Conservation (phyloP, 1,284 basidiomycete species). For the Cryptococcus deneoformans region DNA sequence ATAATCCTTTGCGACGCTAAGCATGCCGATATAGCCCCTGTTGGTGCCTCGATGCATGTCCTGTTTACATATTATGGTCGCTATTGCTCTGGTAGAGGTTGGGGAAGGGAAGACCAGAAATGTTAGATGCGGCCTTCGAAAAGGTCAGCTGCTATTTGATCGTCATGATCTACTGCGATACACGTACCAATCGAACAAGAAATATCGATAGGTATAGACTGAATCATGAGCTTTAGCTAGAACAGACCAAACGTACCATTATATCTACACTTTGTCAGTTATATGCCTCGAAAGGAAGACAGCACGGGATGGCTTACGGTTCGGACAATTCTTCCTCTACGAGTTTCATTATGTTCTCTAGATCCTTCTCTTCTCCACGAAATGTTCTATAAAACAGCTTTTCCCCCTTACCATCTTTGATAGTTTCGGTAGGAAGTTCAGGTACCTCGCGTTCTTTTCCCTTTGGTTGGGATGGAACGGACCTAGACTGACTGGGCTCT, state of each 20-base stretch:
- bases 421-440: no score
- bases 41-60: constrained; percentile 76
- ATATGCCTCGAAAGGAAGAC: not conserved
- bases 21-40: constrained; percentile 97
- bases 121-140: constrained; percentile 71
- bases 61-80: constrained; percentile 94
- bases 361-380: constrained; percentile 60
- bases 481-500: no score
- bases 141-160: not conserved
- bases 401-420: constrained; percentile 11
- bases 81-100: constrained; percentile 59
- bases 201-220: constrained; percentile 65
- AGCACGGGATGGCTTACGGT: constrained; percentile 65
- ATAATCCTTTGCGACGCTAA: constrained; percentile 77
- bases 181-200: constrained; percentile 81
- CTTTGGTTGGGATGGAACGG: no score
- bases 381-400: constrained; percentile 34
- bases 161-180: constrained; percentile 12
- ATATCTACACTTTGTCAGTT: constrained; percentile 18
- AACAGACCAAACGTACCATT: constrained; percentile 14
- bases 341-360: constrained; percentile 75
- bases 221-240: not conserved
- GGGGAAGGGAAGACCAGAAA: constrained; percentile 57
- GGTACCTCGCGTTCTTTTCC: no score
- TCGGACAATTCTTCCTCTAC: constrained; percentile 92